These are phyloP conservation scores for Hymenoscyphus salicellus DNA, from an alignment of 2,329 filamentous ascomycete species.

Conservation along the genomic window DNA sequence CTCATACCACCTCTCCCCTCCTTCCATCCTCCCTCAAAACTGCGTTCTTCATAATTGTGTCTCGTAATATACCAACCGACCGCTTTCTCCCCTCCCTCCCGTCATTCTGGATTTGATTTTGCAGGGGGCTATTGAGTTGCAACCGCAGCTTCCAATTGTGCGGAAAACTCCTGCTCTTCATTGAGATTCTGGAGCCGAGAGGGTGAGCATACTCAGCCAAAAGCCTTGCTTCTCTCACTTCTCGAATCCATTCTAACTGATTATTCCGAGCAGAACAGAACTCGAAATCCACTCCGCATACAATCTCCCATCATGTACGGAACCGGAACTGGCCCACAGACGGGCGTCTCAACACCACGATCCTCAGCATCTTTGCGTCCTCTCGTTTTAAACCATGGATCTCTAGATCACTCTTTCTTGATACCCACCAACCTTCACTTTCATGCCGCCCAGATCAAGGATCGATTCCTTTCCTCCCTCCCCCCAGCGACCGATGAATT, in stretches of 20 bases:
- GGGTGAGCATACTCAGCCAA: conserved; percentile 21
- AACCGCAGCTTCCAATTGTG: conserved; percentile 14
- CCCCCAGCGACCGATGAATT: conserved; percentile 94
- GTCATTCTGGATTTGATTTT: neutral
- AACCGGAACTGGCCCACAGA: conserved; percentile 78
- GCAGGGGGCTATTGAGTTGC: neutral
- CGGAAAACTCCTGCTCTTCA: conserved; percentile 36
- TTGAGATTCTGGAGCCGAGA: conserved; percentile 36
- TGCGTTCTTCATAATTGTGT: neutral
- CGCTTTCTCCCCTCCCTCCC: neutral
- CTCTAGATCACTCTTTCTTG: conserved; percentile 92
- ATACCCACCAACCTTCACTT: conserved; percentile 95
- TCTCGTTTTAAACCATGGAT: conserved; percentile 85
- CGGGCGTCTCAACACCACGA: conserved; percentile 93
- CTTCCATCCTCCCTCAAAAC: neutral
- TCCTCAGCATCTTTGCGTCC: conserved; percentile 90
- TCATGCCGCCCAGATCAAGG: conserved; percentile 90
- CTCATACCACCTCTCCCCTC: neutral
- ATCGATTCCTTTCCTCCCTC: conserved; percentile 79
- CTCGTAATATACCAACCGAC: conserved; percentile 13
- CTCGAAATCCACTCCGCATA: neutral
- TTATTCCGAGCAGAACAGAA: neutral
- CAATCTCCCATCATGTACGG: conserved; percentile 70
- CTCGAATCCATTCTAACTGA: neutral
- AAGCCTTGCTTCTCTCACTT: neutral